phyloP scores from a whole-genome alignment of 73 alveolate species.

The Stentor roeselii region DNA sequence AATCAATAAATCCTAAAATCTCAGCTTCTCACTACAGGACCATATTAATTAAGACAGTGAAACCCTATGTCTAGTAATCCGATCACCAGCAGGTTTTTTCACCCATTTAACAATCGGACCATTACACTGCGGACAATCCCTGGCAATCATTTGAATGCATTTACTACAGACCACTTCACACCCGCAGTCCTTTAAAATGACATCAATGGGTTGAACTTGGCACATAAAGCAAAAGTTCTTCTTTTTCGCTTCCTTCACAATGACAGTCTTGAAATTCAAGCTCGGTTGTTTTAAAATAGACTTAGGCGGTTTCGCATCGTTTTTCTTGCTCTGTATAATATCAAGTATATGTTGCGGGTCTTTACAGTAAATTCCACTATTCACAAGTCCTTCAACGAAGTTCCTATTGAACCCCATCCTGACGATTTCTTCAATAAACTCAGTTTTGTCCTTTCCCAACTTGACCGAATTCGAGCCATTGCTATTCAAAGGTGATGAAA shows the following conservation, averaged over 20 bases:
- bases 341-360: constrained; percentile 41
- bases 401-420: not conserved
- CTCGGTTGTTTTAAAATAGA: not conserved
- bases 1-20: too few relatives aligned
- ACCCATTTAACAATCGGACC: not conserved
- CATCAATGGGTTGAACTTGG: constrained; percentile 40
- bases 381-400: not conserved
- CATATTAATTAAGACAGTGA: not conserved
- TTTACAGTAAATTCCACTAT: constrained; percentile 26
- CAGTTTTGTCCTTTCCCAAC: not conserved
- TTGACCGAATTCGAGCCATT: too few relatives aligned
- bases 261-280: not conserved
- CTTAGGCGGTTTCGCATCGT: constrained; percentile 1
- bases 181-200: constrained; percentile 61
- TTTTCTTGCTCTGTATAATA: constrained; percentile 18
- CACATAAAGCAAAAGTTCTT: constrained; percentile 40
- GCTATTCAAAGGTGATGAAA: not conserved
- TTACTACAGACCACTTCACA: constrained; percentile 32
- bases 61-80: not conserved
- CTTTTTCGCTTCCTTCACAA: not conserved
- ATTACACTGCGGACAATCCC: not conserved
- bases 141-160: constrained; percentile 8
- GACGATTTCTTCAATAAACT: constrained; percentile 15
- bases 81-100: not conserved
- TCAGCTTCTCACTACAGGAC: too few relatives aligned